These are phyloP conservation scores for Aspergillus affinis DNA, from an alignment of 495 filamentous ascomycete species.

Conservation along the genomic window DNA sequence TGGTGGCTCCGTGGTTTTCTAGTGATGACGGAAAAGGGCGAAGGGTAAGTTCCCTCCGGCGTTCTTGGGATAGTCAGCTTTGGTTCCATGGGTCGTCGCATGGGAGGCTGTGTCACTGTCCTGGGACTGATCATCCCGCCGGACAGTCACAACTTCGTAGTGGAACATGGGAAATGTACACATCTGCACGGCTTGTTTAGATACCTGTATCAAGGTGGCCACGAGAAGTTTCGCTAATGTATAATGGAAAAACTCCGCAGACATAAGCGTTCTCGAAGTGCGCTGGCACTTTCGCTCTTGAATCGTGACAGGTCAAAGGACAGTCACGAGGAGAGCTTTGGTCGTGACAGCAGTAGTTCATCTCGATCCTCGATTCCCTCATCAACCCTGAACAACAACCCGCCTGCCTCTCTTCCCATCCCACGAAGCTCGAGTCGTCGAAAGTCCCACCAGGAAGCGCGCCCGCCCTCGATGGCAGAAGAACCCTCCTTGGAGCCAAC, in stretches of 20 bases:
- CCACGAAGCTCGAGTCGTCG: constrained; percentile 34
- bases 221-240: constrained; percentile 27
- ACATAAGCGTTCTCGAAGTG: constrained; percentile 56
- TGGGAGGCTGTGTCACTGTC: background rate
- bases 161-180: background rate
- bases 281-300: constrained; percentile 51
- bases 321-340: constrained; percentile 26
- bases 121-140: background rate
- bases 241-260: constrained; percentile 30
- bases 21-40: constrained; percentile 31
- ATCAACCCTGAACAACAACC: constrained; percentile 26
- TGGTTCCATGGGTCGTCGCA: constrained; percentile 17
- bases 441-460: constrained; percentile 29
- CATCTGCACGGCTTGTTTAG: background rate
- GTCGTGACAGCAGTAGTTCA: constrained; percentile 29
- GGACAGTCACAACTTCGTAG: background rate
- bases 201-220: background rate
- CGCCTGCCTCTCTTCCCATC: constrained; percentile 23
- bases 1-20: constrained; percentile 6
- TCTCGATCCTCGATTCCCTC: constrained; percentile 29
- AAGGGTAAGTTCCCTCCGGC: constrained; percentile 24
- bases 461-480: constrained; percentile 25
- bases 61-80: background rate
- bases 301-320: constrained; percentile 51
- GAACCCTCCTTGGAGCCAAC: constrained; percentile 28